Percentiles rank a stretch among this genome's conserved stretches.
Conservation (phyloP, 176 grass and related monocot genomes). For the Aegilops sharonensis region DNA sequence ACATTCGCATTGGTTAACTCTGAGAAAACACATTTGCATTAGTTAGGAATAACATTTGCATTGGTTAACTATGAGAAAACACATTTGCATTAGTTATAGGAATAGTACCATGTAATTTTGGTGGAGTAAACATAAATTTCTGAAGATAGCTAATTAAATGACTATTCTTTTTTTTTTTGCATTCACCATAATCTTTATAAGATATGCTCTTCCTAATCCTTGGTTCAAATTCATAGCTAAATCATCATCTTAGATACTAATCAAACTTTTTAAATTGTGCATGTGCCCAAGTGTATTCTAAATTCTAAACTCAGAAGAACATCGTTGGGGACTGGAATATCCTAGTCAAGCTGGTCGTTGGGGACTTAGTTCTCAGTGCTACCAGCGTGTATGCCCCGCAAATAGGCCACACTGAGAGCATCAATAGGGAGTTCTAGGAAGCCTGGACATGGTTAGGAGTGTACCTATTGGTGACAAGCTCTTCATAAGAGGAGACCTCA, state of each 20-base stretch:
- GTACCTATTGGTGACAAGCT: too few relatives aligned
- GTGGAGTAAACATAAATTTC: conserved; percentile 14
- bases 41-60: conserved; percentile 25
- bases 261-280: conserved; percentile 1
- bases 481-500: too few relatives aligned
- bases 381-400: too few relatives aligned
- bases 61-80: not conserved
- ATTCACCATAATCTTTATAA: conserved; percentile 10
- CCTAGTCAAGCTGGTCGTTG: too few relatives aligned
- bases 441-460: too few relatives aligned
- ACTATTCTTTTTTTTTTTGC: conserved; percentile 11
- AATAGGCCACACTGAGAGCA: too few relatives aligned
- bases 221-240: conserved; percentile 8
- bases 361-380: too few relatives aligned
- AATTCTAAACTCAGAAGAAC: not conserved
- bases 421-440: too few relatives aligned
- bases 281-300: conserved; percentile 6
- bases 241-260: not conserved
- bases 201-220: not conserved
- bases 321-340: too few relatives aligned
- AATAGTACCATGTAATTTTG: conserved; percentile 21
- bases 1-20: conserved; percentile 20
- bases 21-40: not conserved
- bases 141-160: conserved; percentile 1
- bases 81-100: conserved; percentile 23